Evolutionary conservation across 2,329 filamentous ascomycete genomes (phyloP).

Genomic region (Didymella arachidicola): DNA sequence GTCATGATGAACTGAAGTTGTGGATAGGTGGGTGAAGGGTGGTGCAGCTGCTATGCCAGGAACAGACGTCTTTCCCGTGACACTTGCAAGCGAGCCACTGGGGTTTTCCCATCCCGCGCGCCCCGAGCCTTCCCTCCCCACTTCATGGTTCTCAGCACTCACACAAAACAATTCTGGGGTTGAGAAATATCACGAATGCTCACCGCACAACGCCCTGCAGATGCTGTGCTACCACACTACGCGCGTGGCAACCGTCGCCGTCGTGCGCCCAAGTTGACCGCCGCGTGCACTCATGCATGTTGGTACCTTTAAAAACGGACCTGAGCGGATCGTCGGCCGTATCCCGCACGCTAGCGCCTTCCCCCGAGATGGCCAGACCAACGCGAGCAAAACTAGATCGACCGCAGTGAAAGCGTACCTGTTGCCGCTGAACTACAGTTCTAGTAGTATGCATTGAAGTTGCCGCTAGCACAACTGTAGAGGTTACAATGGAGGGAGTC

Average conservation of each 20-base stretch:
- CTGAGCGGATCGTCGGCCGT: background rate
- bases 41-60: conserved; percentile 13
- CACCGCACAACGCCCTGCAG: conserved; percentile 17
- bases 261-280: conserved; percentile 7
- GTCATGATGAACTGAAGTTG: conserved; percentile 6
- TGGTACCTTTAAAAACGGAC: background rate
- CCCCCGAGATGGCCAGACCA: conserved; percentile 8
- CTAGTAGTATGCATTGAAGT: background rate
- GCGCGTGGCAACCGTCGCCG: conserved; percentile 6
- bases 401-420: background rate
- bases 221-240: conserved; percentile 12
- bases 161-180: background rate
- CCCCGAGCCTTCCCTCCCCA: conserved; percentile 10
- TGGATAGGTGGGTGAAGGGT: conserved; percentile 8
- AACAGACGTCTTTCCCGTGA: conserved; percentile 6
- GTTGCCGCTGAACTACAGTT: conserved; percentile 4
- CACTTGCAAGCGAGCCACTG: conserved; percentile 12
- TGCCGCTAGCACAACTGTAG: background rate
- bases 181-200: background rate
- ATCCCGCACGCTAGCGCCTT: conserved; percentile 16
- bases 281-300: background rate
- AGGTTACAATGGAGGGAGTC: background rate
- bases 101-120: background rate
- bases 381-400: background rate
- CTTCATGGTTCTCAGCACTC: background rate